Base-by-base conservation (phyloP, 352 stramenopile genomes). In the Globisporangium spiculum region DNA sequence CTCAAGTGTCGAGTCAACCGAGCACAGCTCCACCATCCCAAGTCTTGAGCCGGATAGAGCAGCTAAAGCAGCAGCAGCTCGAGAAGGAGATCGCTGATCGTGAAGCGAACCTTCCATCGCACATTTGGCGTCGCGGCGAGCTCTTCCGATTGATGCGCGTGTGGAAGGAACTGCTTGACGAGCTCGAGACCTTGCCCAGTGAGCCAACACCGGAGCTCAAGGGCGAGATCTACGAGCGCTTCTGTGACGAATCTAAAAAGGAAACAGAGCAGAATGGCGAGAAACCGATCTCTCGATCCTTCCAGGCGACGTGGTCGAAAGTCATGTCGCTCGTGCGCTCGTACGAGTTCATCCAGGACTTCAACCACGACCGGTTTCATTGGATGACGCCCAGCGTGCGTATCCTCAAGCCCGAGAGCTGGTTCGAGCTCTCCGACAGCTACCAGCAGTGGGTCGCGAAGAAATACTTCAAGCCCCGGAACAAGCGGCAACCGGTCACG, bases 321-420 rank as follows among this genome's bases (percentile, higher is more conserved):
- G 34, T 41, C 54, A 6, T 22, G 16, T 59, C 54, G 54, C 54
- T 59, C 54, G 54, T 32, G 14, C 26, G 54, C 30, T 41, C 54
- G 27, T 48, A 52, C 60, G 44, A 66, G 60, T 60, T 38, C 27
- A 66, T 60, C 24, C 32, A 12, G 18, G 60, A 46, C 20, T 66
- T 66, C 34, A 55, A 66, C 30, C 46, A 41, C 46, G 30, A 58
- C 48, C 38, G 10, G 12, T 50, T 66, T 14, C 12, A 50, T 14
- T 66, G 60, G 38, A 41, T 52, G 36, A 55, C 59, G 41, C 5
- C 34, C 12, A 20, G 60, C 18, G n/a, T 52, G 60, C 46, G 3
- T 4, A 44, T 36, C 26, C 9, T 14, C 20, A 16, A 44, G 52
- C 14, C 62, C 20, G 36, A 44, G 32, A 41, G 22, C 61, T 26